phyloP scores from a whole-genome alignment of 2,329 filamentous ascomycete genomes.

The Aspergillus sergii region DNA sequence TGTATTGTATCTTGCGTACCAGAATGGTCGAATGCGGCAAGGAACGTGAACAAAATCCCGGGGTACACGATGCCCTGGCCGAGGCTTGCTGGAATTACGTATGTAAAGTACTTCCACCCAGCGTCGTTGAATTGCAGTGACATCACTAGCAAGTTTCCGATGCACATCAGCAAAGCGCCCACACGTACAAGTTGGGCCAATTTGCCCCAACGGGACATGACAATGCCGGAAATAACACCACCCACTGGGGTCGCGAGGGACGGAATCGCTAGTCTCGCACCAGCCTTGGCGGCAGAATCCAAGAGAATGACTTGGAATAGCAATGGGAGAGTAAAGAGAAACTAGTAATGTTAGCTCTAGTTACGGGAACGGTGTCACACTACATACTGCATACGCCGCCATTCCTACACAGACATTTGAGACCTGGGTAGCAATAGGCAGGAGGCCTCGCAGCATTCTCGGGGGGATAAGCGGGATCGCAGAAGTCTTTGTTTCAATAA shows the following conservation, averaged over 20 bases:
- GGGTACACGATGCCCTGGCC: conserved; percentile 53
- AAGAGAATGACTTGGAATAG: conserved; percentile 47
- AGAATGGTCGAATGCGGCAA: conserved; percentile 64
- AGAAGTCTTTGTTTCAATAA: conserved; percentile 44
- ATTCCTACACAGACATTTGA: conserved; percentile 64
- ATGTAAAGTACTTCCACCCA: conserved; percentile 50
- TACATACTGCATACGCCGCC: conserved; percentile 62
- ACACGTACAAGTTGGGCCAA: conserved; percentile 44
- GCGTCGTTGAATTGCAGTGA: conserved; percentile 45
- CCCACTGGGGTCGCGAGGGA: conserved; percentile 50
- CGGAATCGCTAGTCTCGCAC: conserved; percentile 48
- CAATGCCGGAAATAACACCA: conserved; percentile 47
- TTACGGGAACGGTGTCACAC: background rate
- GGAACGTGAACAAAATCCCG: conserved; percentile 60
- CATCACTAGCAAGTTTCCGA: conserved; percentile 47
- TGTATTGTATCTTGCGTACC: conserved; percentile 43
- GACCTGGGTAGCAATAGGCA: conserved; percentile 59
- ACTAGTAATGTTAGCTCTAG: conserved; percentile 29
- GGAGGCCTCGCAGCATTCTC: conserved; percentile 57
- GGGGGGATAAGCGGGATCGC: conserved; percentile 50
- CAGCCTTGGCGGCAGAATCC: conserved; percentile 49
- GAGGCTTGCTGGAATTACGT: conserved; percentile 49
- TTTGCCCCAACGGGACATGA: conserved; percentile 53
- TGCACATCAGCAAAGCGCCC: conserved; percentile 47
- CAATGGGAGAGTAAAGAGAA: conserved; percentile 52